Evolutionary conservation across 2,329 filamentous ascomycete species (phyloP), one percentile per base, ranked within the genome.

Genomic region (Fusarium sp.): DNA sequence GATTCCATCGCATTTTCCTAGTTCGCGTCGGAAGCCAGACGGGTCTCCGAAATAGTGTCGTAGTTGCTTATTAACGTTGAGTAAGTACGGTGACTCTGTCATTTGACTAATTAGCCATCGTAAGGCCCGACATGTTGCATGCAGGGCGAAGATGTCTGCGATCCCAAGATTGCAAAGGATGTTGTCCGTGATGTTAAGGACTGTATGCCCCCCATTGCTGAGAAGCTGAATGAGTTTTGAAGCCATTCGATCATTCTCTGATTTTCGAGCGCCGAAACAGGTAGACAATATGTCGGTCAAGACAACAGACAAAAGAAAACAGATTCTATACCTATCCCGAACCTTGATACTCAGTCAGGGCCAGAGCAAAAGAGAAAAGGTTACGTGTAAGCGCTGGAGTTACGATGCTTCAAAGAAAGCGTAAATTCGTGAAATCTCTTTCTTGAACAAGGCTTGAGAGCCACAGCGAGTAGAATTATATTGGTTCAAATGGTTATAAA

Each of bases 51-150:
- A 7, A 13, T 25, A 51, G 8, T 7, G 10, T 13, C 11, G 7
- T 1, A 61, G 12, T 18, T 45, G 21, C 9, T 5, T 50, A 20
- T 58, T 16, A 21, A 61, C 20, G 2, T 59, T 48, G 3, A 59
- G 55, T 3, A 61, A n/a, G 2, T 41, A 28, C 2, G 59, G 55
- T 9, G 59, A 61, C 1, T 59, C 20, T 3, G n/a, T 51, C 45
- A 59, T 49, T 12, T 61, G 34, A 6, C 10, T 21, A 7, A 51
- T 5, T 3, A 59, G 11, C 59, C 59, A 61, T 5, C 37, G 45
- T 41, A 59, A 11, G 4, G n/a, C 21, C 25, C 37, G 45, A 18
- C 37, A 18, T 25, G 58, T 50, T 14, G 58, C 55, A 28, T 61
- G 45, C 9, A 61, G 30, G 1, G 55, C 30, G 11, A 59, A 61